Percentiles rank a stretch among this genome's conserved stretches.
Conservation (phyloP, 306 rosid species). For the Fragaria vesca region DNA sequence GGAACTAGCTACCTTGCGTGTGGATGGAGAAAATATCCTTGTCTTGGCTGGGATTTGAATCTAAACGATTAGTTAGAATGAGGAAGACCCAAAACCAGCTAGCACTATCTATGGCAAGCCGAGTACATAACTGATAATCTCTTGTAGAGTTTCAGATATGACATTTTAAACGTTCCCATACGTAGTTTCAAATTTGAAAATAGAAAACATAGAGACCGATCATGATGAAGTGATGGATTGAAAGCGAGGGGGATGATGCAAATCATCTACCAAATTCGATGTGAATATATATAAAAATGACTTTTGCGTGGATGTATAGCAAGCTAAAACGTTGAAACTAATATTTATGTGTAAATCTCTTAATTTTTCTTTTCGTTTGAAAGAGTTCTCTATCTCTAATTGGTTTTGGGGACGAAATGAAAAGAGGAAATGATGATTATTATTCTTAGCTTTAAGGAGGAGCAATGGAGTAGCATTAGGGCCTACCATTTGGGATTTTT, state of each 20-base stretch:
- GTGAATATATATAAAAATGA: constrained; percentile 55
- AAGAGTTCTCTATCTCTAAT: constrained; percentile 1
- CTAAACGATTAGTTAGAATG: constrained; percentile 28
- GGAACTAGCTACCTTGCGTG: constrained; percentile 14
- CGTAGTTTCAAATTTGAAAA: constrained; percentile 15
- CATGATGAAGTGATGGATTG: constrained; percentile 5
- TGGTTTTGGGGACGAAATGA: constrained; percentile 32
- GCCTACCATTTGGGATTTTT: constrained; percentile 43
- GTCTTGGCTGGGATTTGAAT: constrained; percentile 14
- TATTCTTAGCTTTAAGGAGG: constrained; percentile 94
- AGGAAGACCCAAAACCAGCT: constrained; percentile 10
- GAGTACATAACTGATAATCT: neutral
- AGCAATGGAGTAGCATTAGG: constrained; percentile 66
- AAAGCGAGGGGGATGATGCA: constrained; percentile 44
- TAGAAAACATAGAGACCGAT: neutral
- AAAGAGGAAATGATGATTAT: constrained; percentile 43
- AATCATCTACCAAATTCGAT: constrained; percentile 78
- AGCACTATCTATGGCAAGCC: neutral
- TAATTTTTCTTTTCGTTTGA: constrained; percentile 7
- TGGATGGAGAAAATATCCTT: constrained; percentile 23
- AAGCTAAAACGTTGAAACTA: constrained; percentile 74
- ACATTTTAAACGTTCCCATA: constrained; percentile 26
- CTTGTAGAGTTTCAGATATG: neutral
- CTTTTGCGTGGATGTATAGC: constrained; percentile 97
- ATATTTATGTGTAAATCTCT: constrained; percentile 32